Percentiles rank a stretch among this genome's conserved stretches.
These are phyloP conservation scores for Pleurotus citrinopileatus DNA, from an alignment of 768 basidiomycete species.

Conservation along the genomic window DNA sequence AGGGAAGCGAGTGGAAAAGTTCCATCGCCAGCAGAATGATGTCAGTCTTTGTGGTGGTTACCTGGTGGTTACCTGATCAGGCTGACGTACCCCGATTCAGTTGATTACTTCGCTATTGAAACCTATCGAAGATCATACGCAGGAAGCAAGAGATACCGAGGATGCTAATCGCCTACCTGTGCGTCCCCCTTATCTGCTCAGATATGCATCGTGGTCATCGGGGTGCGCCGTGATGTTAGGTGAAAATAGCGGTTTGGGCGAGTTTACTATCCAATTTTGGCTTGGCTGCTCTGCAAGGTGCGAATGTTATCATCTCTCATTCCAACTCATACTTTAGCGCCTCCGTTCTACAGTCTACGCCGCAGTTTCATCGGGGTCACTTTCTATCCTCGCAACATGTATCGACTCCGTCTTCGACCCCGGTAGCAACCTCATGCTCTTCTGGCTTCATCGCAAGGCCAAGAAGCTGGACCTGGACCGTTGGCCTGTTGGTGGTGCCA, in stretches of 20 bases:
- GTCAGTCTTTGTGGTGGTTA: conserved; percentile 32
- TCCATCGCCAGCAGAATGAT: conserved; percentile 69
- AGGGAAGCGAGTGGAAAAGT: conserved; percentile 61
- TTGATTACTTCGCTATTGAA: conserved; percentile 81
- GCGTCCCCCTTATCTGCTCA: conserved; percentile 21
- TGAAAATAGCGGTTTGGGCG: conserved; percentile 84
- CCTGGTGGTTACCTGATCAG: background rate
- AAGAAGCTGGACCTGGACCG: conserved; percentile 68
- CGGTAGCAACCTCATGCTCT: conserved; percentile 76
- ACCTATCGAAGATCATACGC: conserved; percentile 84
- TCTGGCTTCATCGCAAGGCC: conserved; percentile 74
- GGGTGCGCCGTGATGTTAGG: conserved; percentile 46
- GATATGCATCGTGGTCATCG: background rate
- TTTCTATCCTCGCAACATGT: conserved; percentile 84
- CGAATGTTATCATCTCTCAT: conserved; percentile 15
- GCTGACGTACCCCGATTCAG: conserved; percentile 32
- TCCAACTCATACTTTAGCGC: conserved; percentile 2
- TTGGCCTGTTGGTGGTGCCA: conserved; percentile 88
- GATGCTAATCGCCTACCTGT: conserved; percentile 66
- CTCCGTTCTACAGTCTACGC: conserved; percentile 67
- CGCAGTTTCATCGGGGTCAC: conserved; percentile 75
- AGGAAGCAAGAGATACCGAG: conserved; percentile 71
- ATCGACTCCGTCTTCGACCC: conserved; percentile 86
- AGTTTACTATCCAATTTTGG: conserved; percentile 72
- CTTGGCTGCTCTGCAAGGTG: conserved; percentile 73